These are phyloP conservation scores for Amyloporia xantha DNA, from an alignment of 768 basidiomycete species.

Conservation along the genomic window DNA sequence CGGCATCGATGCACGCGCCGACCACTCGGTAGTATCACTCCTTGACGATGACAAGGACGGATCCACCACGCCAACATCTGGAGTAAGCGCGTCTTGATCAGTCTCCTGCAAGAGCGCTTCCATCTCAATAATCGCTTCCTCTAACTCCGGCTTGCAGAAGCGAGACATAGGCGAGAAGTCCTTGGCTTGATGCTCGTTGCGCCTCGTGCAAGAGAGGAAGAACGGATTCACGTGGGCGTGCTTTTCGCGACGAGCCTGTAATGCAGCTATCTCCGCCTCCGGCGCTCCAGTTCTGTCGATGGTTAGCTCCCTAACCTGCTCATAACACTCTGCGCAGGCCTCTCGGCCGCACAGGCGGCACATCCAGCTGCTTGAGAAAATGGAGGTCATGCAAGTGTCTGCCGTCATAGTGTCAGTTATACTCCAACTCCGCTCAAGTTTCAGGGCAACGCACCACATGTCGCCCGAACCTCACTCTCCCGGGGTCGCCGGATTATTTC, in stretches of 20 bases:
- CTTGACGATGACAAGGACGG: background rate
- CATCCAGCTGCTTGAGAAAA: slow-evolving; percentile 88
- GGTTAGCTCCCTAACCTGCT: slow-evolving; percentile 60
- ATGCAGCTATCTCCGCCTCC: slow-evolving; percentile 40
- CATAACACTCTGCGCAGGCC: slow-evolving; percentile 79
- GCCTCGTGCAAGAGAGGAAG: slow-evolving; percentile 64
- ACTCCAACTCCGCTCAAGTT: background rate
- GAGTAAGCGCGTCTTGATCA: slow-evolving; percentile 4
- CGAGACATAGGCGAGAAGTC: slow-evolving; percentile 80
- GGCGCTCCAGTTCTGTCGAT: slow-evolving; percentile 42
- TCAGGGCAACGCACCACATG: slow-evolving; percentile 56
- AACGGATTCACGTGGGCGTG: slow-evolving; percentile 63
- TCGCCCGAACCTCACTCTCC: slow-evolving; percentile 78
- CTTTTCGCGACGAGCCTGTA: slow-evolving; percentile 49
- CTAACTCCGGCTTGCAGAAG: slow-evolving; percentile 60
- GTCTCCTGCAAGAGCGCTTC: slow-evolving; percentile 35
- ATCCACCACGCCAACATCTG: background rate
- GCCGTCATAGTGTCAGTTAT: slow-evolving; percentile 10
- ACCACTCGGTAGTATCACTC: background rate
- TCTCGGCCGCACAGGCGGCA: slow-evolving; percentile 89
- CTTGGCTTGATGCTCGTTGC: slow-evolving; percentile 59
- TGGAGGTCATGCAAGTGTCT: slow-evolving; percentile 94
- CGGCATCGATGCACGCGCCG: background rate
- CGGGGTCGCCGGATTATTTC: slow-evolving; percentile 66
- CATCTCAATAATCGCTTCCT: slow-evolving; percentile 64